Evolutionary conservation across 2,329 filamentous ascomycete species (phyloP), one percentile per base, ranked within the genome.

Genomic region (Fulvia fulva): DNA sequence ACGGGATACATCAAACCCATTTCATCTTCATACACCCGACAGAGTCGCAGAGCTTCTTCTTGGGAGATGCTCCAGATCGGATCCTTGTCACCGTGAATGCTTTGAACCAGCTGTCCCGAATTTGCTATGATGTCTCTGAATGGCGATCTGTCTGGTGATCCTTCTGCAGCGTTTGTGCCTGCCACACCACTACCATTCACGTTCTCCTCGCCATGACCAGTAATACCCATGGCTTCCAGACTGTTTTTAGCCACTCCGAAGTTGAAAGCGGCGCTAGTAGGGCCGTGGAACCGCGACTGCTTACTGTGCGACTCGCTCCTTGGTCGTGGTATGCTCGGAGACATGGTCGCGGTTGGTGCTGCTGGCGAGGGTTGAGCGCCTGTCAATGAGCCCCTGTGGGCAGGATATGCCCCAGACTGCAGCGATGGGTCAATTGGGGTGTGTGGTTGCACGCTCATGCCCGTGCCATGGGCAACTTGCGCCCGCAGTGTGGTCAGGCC

Each of bases 1-100:
- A 96, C 83, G 0, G 93, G 93, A 71, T 96, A 96, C 90, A 96
- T 95, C 67, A 93, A 83, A 45, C 90, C 90, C 67, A 95, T 87
- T 71, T 97, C 92, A 67, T 97, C 91, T 65, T 96, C 89, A 69
- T 94, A 93, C 0, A 95, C 78, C 14, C 84, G 81, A 64, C 90
- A 90, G 14, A 97, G 76, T 1, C 90, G 84, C 21, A 93, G 73
- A 67, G 94, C 90, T 69, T 97, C 91, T 34, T 91, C 85, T 67
- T 87, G 87, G 55, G 83, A 83, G 51, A 95, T 83, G 7, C 86
- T 81, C 84, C 91, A 92, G 26, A 97, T 82, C 0, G 91, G 91
- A 70, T 97, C 93, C 67, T 87, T 80, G 61, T 77, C 76, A 1
- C 70, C 75, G 69, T 80, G 80, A 23, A 77, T 63, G 22, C 71